A percentile compares a stretch with the other conserved stretches of the same genome.
phyloP scores from a whole-genome alignment of 306 rosid species.

The Fragaria nilgerrensis region DNA sequence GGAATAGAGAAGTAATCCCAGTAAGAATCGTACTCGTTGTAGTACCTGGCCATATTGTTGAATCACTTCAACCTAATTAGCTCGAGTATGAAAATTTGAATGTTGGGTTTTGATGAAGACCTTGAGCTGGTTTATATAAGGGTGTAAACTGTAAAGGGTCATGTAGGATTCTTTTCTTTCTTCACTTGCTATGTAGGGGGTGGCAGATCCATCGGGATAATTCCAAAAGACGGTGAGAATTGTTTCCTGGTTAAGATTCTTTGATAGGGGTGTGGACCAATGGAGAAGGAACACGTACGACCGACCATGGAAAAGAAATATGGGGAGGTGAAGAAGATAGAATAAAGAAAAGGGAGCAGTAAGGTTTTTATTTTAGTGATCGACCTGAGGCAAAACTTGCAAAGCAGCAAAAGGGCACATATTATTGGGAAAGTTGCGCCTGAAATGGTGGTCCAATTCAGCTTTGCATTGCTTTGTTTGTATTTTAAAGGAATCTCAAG shows the following conservation, averaged over 20 bases:
- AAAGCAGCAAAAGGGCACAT: constrained; percentile 16
- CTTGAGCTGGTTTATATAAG: constrained; percentile 24
- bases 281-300: constrained; percentile 27
- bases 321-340: constrained; percentile 35
- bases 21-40: constrained; percentile 35
- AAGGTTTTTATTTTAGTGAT: not conserved
- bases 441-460: constrained; percentile 26
- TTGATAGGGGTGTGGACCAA: constrained; percentile 29
- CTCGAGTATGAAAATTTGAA: not conserved
- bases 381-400: constrained; percentile 3
- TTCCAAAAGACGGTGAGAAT: constrained; percentile 31
- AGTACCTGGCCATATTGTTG: constrained; percentile 46
- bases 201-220: constrained; percentile 33
- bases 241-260: constrained; percentile 32
- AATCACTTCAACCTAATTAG: not conserved
- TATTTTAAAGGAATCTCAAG: not conserved
- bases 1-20: constrained; percentile 63
- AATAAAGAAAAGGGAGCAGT: constrained; percentile 19
- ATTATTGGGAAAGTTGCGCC: constrained; percentile 26
- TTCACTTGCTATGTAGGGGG: constrained; percentile 20
- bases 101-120: not conserved
- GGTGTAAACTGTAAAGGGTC: not conserved
- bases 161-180: constrained; percentile 15
- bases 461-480: constrained; percentile 16
- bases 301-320: constrained; percentile 35